Base-by-base conservation (phyloP, 2,329 filamentous ascomycete genomes). In the Rhynchosporium graminicola region DNA sequence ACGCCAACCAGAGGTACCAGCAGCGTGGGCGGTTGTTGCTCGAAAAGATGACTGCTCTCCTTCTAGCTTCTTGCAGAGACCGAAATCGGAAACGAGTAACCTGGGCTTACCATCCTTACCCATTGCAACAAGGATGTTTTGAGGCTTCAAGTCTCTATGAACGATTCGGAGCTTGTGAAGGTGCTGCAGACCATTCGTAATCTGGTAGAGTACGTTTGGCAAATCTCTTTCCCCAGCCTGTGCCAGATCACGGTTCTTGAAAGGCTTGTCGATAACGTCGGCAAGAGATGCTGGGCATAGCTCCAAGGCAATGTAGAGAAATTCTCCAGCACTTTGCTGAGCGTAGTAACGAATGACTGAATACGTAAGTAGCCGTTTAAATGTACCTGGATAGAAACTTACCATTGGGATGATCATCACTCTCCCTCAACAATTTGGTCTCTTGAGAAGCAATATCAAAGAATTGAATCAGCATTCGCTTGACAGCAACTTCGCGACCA, bases 1-100 rank as follows among this genome's bases (percentile, higher is more conserved):
- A 63, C 96, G 92, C 95, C 95, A 99, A 6, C 95, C 95, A 48
- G 91, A 92, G 0, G 95, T 99, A 38, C 95, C 95, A 7, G 91
- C 91, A 0, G 94, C 94, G 72, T 97, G 91, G 12, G 92, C 92
- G 0, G 94, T 98, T 3, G 94, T 97, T 8, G 95, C 93, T 46
- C 94, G 90, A 74, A 98, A 93, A 0, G 94, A 98, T 61, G 92
- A 97, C 74, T 97, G 92, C 6, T 93, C 92, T 60, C 92, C 92
- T 67, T 97, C 95, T 15, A 99, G 80, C 73, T 97, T 98, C 81
- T 98, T 99, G 76, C 95, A 98, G 0, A 99, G 84, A 5, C 95
- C 95, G 77, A 99, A 99, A 75, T 99, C 95, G 0, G 95, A 98
- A 42, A 99, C 97, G 4, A 99, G 85, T 43, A 99, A 82, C n/a